These are phyloP conservation scores for Wickerhamomyces sp. DNA, from an alignment of 1,139 yeast species.

Conservation along the genomic window DNA sequence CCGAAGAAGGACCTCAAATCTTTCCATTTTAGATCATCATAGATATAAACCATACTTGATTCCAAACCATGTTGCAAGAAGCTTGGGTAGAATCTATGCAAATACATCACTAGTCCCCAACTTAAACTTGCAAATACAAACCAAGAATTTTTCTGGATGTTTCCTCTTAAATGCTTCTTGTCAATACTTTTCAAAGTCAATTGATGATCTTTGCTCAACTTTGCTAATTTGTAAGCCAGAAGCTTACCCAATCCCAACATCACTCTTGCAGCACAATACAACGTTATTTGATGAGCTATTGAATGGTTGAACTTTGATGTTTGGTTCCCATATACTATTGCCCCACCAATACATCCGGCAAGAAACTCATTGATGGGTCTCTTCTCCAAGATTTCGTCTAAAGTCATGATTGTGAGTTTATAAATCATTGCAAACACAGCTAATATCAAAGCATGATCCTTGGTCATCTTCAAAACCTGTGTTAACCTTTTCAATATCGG, in stretches of 20 bases:
- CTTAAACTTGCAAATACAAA: conserved; percentile 59
- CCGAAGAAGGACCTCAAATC: conserved; percentile 21
- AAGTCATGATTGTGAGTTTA: conserved; percentile 33
- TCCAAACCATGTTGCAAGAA: conserved; percentile 63
- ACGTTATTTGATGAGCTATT: conserved; percentile 55
- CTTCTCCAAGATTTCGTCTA: conserved; percentile 12
- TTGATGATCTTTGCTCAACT: conserved; percentile 5
- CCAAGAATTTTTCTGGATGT: conserved; percentile 49
- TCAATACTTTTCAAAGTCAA: conserved; percentile 5
- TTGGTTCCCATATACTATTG: conserved; percentile 25
- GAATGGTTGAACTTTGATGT: conserved; percentile 30
- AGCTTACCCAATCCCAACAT: conserved; percentile 46
- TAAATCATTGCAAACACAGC: conserved; percentile 65
- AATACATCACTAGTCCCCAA: conserved; percentile 75
- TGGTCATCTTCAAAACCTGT: conserved; percentile 52
- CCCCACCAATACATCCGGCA: conserved; percentile 64
- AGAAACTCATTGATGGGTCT: conserved; percentile 38
- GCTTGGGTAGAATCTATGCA: conserved; percentile 60
- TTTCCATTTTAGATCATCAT: conserved; percentile 43
- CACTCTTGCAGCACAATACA: conserved; percentile 56
- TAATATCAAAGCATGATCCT: conserved; percentile 61
- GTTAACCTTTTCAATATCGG: conserved; percentile 43
- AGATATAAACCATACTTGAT: conserved; percentile 68
- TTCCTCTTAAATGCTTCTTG: conserved; percentile 31
- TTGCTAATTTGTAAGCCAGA: conserved; percentile 21